phyloP scores from a whole-genome alignment of 2,329 filamentous ascomycete genomes.

The Diaporthe amygdali region DNA sequence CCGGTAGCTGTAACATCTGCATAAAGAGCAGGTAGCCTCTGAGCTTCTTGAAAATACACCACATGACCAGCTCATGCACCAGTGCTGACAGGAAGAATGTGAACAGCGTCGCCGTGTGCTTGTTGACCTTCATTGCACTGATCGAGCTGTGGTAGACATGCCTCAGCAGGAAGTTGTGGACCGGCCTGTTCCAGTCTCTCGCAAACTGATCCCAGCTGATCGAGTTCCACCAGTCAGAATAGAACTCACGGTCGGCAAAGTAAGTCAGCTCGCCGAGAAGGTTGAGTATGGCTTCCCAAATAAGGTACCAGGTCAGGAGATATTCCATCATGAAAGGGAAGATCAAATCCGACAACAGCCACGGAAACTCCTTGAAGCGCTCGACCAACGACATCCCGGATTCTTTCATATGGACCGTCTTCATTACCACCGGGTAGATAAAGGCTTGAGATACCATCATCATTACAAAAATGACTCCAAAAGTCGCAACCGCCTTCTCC shows the following conservation, averaged over 20 bases:
- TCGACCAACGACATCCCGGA: slow-evolving; percentile 63
- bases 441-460: slow-evolving; percentile 77
- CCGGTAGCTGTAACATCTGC: slow-evolving; percentile 76
- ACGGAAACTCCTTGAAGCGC: slow-evolving; percentile 72
- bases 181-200: slow-evolving; percentile 79
- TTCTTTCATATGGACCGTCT: slow-evolving; percentile 71
- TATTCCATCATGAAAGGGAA: slow-evolving; percentile 84
- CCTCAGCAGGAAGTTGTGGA: slow-evolving; percentile 77
- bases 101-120: slow-evolving; percentile 74
- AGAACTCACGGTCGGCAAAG: slow-evolving; percentile 80
- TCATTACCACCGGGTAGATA: slow-evolving; percentile 77
- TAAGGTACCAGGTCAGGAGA: slow-evolving; percentile 78
- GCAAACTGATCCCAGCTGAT: slow-evolving; percentile 79
- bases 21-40: slow-evolving; percentile 75
- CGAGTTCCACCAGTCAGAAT: slow-evolving; percentile 68
- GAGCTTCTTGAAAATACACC: slow-evolving; percentile 79
- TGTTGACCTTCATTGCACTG: slow-evolving; percentile 72
- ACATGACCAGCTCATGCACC: slow-evolving; percentile 80
- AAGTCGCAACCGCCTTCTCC: slow-evolving; percentile 73
- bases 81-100: slow-evolving; percentile 76
- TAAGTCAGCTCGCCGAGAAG: slow-evolving; percentile 76
- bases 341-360: slow-evolving; percentile 75
- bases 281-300: slow-evolving; percentile 79
- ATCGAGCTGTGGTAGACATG: slow-evolving; percentile 84
- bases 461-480: slow-evolving; percentile 80